Evolutionary conservation across 2,329 filamentous ascomycete genomes (phyloP).

Genomic region (Thyridium curvatum): DNA sequence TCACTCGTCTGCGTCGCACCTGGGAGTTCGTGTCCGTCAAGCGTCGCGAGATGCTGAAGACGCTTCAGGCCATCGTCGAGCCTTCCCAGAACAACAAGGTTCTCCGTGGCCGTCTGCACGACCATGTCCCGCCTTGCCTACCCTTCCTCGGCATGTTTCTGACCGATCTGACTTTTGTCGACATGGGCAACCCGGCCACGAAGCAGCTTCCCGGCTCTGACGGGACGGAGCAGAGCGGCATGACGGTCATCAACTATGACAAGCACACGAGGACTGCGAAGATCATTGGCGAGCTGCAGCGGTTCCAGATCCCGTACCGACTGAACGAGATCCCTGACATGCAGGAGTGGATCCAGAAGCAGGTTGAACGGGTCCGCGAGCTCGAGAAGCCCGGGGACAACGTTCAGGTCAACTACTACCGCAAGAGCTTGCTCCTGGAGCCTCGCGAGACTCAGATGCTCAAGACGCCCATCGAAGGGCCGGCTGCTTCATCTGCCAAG

Average conservation of each 20-base stretch:
- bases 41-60: slow-evolving; percentile 72
- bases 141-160: slow-evolving; percentile 96
- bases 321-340: slow-evolving; percentile 79
- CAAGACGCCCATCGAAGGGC: slow-evolving; percentile 18
- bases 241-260: slow-evolving; percentile 93
- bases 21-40: slow-evolving; percentile 86
- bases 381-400: slow-evolving; percentile 40
- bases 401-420: slow-evolving; percentile 62
- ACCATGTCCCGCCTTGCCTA: slow-evolving; percentile 84
- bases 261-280: slow-evolving; percentile 92
- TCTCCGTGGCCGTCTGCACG: slow-evolving; percentile 74
- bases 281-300: slow-evolving; percentile 91
- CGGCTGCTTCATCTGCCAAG: slow-evolving; percentile 9
- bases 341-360: slow-evolving; percentile 84
- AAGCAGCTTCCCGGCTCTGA: slow-evolving; percentile 60
- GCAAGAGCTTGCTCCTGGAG: slow-evolving; percentile 78
- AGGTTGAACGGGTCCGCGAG: slow-evolving; percentile 71
- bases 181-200: slow-evolving; percentile 85
- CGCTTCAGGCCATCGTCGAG: slow-evolving; percentile 79
- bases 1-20: slow-evolving; percentile 79
- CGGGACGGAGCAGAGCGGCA: slow-evolving; percentile 51
- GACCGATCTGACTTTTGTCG: slow-evolving; percentile 92
- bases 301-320: slow-evolving; percentile 90
- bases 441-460: slow-evolving; percentile 52
- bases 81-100: slow-evolving; percentile 86